These are phyloP conservation scores for Vitis hybrid DNA, from an alignment of 177 flowering plant species.

Conservation along the genomic window DNA sequence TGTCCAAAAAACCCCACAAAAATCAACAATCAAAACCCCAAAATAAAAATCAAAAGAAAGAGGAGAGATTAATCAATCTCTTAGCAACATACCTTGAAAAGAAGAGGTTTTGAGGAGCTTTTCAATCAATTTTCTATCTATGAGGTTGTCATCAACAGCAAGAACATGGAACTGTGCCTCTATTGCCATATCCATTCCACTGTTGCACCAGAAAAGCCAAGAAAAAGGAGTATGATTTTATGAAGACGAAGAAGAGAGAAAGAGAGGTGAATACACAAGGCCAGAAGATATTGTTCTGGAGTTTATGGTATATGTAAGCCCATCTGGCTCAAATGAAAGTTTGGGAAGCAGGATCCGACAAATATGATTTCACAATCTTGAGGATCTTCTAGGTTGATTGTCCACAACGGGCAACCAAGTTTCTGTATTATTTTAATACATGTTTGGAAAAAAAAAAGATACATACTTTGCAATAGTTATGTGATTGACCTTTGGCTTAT, in stretches of 20 bases:
- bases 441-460: too few relatives aligned
- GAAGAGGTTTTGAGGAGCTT: slow-evolving; percentile 58
- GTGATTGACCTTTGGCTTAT: too few relatives aligned
- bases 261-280: background rate
- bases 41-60: background rate
- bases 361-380: too few relatives aligned
- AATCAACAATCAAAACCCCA: background rate
- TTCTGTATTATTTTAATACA: too few relatives aligned
- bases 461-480: too few relatives aligned
- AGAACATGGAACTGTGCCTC: slow-evolving; percentile 49
- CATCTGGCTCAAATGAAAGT: too few relatives aligned
- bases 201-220: background rate
- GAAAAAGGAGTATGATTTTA: background rate
- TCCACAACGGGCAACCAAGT: too few relatives aligned
- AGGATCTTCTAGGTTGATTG: too few relatives aligned
- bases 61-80: background rate
- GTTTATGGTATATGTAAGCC: too few relatives aligned
- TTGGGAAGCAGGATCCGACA: too few relatives aligned
- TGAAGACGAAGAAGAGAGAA: background rate
- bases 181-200: slow-evolving; percentile 20
- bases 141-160: slow-evolving; percentile 60
- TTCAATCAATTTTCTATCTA: slow-evolving; percentile 55
- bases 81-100: slow-evolving; percentile 34
- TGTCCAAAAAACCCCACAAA: slow-evolving; percentile 17
- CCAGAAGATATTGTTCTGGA: too few relatives aligned